A percentile compares a stretch with the other conserved stretches of the same genome.
Evolutionary conservation across 208 protist genomes (phyloP).

Genomic region (Herpetomonas muscarum): DNA sequence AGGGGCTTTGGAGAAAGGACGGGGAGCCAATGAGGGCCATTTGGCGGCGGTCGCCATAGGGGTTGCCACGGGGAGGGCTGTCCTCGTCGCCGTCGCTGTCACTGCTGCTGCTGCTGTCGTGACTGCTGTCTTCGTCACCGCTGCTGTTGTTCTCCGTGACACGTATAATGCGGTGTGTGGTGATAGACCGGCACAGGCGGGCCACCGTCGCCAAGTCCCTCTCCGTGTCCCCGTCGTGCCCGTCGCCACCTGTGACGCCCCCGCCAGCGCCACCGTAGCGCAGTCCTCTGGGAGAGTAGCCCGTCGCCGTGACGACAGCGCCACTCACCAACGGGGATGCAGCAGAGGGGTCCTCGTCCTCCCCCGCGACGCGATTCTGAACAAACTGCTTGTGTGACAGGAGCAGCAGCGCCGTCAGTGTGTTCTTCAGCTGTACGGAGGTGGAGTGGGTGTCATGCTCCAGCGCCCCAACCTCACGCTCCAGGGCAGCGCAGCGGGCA

Average conservation of each 20-base stretch:
- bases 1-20: too few relatives aligned
- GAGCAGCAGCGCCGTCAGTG: conserved; percentile 51
- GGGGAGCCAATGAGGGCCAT: too few relatives aligned
- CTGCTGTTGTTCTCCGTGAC: background rate
- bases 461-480: conserved; percentile 29
- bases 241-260: background rate
- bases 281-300: background rate
- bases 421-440: conserved; percentile 40
- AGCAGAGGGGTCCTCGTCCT: conserved; percentile 16
- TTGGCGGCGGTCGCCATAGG: too few relatives aligned
- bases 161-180: background rate
- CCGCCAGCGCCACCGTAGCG: background rate
- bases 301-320: background rate
- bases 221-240: background rate
- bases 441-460: conserved; percentile 20
- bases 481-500: conserved; percentile 8
- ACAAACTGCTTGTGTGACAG: conserved; percentile 72
- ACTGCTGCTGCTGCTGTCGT: background rate
- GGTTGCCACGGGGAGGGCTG: background rate
- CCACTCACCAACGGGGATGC: background rate
- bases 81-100: background rate
- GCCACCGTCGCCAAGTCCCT: background rate
- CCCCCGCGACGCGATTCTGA: conserved; percentile 62
- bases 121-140: background rate
- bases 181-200: too few relatives aligned